phyloP scores from a whole-genome alignment of 441 rosid species.

The Gossypium aridum region DNA sequence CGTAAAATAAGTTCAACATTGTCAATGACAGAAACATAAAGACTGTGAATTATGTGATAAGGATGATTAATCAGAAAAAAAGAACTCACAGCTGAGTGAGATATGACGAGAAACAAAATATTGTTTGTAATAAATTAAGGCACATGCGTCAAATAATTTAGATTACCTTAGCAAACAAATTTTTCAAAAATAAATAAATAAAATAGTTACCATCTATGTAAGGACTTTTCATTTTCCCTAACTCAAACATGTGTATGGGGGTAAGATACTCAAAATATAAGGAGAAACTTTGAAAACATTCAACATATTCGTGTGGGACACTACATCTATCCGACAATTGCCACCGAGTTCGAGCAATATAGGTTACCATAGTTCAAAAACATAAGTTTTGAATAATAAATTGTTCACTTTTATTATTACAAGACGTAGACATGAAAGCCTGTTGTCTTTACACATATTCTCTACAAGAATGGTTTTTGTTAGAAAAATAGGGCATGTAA shows the following conservation, averaged over 20 bases:
- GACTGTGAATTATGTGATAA: background rate
- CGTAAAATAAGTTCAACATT: background rate
- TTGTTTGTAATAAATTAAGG: background rate
- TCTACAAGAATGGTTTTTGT: background rate
- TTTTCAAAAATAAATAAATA: background rate
- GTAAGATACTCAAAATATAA: background rate
- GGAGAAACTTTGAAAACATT: background rate
- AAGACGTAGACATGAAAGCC: background rate
- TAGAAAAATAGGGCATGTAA: background rate
- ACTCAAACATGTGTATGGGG: background rate
- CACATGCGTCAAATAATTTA: background rate
- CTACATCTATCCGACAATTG: background rate
- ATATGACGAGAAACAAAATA: background rate
- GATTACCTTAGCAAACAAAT: background rate
- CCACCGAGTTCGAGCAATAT: background rate
- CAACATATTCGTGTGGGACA: background rate
- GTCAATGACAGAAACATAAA: background rate
- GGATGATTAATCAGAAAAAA: background rate
- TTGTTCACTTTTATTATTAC: background rate
- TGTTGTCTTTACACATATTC: background rate
- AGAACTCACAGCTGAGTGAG: background rate
- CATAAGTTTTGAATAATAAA: background rate
- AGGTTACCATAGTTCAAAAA: background rate
- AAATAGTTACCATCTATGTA: background rate
- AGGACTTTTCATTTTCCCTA: background rate